These are phyloP conservation scores for Wallacemonas collosoma DNA, from an alignment of 208 protist species.

Conservation along the genomic window DNA sequence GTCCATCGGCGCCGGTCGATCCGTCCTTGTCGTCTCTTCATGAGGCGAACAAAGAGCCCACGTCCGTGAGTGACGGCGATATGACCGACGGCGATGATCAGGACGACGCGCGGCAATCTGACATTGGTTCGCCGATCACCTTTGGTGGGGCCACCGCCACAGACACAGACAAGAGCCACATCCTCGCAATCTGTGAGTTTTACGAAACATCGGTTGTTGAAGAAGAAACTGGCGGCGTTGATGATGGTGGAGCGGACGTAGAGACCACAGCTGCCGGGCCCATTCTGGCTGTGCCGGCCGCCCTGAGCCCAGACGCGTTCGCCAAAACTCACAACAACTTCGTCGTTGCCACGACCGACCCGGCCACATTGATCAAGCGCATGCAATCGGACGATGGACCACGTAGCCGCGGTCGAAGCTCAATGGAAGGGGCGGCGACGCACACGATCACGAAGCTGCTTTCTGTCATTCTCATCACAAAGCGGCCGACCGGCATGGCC, in stretches of 20 bases:
- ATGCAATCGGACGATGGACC: slow-evolving; percentile 14
- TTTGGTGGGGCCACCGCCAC: background rate
- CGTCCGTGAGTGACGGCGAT: slow-evolving; percentile 13
- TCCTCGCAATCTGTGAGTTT: slow-evolving; percentile 13
- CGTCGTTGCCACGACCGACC: slow-evolving; percentile 44
- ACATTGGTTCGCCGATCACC: background rate
- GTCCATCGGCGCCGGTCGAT: background rate
- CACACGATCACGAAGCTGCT: slow-evolving; percentile 14
- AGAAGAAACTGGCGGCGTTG: background rate
- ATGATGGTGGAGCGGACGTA: background rate
- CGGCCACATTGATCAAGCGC: slow-evolving; percentile 29
- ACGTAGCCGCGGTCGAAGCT: background rate
- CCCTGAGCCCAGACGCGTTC: background rate
- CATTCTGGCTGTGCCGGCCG: background rate
- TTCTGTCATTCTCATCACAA: slow-evolving; percentile 16
- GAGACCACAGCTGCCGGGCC: background rate
- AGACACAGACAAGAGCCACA: background rate
- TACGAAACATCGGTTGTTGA: slow-evolving; percentile 1
- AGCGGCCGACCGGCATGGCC: background rate
- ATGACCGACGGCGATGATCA: slow-evolving; percentile 1
- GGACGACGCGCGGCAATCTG: background rate
- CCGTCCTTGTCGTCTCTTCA: background rate
- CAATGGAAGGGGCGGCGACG: background rate
- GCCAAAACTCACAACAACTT: slow-evolving; percentile 13
- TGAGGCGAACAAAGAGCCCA: background rate